Percentiles rank a stretch among this genome's conserved stretches.
Evolutionary conservation across 225 moss, liverwort and hornwort species (phyloP).

Genomic region (Pseudoscleropodium purum): DNA sequence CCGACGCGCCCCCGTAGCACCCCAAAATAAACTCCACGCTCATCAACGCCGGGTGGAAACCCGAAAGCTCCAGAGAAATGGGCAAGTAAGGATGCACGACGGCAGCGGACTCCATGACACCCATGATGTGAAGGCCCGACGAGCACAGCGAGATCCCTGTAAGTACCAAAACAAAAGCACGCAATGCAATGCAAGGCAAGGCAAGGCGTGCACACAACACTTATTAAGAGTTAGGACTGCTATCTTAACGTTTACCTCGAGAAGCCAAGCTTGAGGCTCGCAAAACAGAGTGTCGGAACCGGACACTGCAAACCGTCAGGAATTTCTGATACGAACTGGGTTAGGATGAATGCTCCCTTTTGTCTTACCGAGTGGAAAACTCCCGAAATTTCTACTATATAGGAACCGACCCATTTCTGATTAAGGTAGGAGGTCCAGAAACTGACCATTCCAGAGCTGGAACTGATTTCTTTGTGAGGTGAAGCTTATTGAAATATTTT

Average conservation of each 20-base stretch:
- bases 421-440: too few species aligned
- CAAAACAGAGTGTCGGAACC: neutral
- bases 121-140: neutral
- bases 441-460: too few species aligned
- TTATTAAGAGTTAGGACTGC: too few species aligned
- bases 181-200: neutral
- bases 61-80: constrained; percentile 58
- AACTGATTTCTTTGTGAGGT: too few species aligned
- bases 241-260: too few species aligned
- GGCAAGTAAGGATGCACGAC: constrained; percentile 56
- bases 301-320: too few species aligned
- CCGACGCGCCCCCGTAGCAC: constrained; percentile 27
- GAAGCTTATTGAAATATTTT: too few species aligned
- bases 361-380: neutral
- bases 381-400: too few species aligned
- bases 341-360: neutral
- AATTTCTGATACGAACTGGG: neutral
- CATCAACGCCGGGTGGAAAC: constrained; percentile 53
- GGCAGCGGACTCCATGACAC: neutral
- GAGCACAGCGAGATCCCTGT: neutral
- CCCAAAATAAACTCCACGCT: constrained; percentile 47
- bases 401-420: too few species aligned
- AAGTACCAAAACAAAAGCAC: neutral
- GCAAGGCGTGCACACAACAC: neutral
- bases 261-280: neutral